These are phyloP conservation scores for Mycena olivaceomarginata DNA, from an alignment of 768 basidiomycete genomes.

Conservation along the genomic window DNA sequence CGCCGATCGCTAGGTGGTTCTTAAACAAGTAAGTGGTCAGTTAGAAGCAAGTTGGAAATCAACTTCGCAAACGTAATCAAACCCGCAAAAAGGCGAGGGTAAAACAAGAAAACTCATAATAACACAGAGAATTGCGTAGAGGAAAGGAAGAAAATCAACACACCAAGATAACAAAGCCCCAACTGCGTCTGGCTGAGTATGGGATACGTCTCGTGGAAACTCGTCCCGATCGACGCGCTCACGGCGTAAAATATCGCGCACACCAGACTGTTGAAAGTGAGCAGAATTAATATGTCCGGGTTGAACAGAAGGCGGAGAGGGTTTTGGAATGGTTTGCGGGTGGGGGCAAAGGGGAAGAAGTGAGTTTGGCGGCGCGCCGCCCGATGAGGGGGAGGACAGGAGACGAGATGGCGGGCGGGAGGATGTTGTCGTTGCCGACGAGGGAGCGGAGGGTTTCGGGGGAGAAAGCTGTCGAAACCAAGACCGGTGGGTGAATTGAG, in stretches of 20 bases:
- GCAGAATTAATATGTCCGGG: constrained; percentile 73
- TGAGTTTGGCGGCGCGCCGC: constrained; percentile 51
- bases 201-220: constrained; percentile 76
- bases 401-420: constrained; percentile 65
- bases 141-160: neutral
- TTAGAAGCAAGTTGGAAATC: too few relatives aligned
- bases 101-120: neutral
- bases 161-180: constrained; percentile 76
- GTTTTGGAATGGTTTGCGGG: constrained; percentile 68
- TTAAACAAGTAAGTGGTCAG: neutral
- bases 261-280: constrained; percentile 70
- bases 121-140: too few relatives aligned
- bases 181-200: constrained; percentile 77
- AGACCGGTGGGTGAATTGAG: constrained; percentile 53
- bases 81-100: neutral
- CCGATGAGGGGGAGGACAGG: constrained; percentile 72
- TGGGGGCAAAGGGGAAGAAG: constrained; percentile 49
- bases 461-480: constrained; percentile 53
- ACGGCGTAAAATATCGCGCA: constrained; percentile 78
- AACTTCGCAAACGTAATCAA: too few relatives aligned
- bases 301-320: constrained; percentile 74
- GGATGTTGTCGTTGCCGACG: constrained; percentile 72
- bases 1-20: constrained; percentile 70
- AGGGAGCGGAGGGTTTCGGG: constrained; percentile 74
- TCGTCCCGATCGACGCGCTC: constrained; percentile 75